Conservation (phyloP, 352 stramenopile genomes). For the Pythium rhizo-oryzae region DNA sequence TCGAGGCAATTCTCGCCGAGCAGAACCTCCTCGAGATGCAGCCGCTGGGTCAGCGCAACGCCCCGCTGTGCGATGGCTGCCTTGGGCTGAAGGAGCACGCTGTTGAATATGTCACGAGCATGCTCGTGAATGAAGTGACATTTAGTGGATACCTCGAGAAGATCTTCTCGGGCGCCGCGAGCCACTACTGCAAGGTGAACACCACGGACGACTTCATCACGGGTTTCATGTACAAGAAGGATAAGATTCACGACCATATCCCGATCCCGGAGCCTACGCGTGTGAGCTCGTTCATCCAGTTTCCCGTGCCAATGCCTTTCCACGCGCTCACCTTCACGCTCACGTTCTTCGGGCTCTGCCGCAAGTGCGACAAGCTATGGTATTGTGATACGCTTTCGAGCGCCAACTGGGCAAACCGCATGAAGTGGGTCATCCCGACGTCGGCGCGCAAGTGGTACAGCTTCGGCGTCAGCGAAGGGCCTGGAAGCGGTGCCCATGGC, state of each 20-base stretch:
- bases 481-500: conserved; percentile 80
- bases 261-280: conserved; percentile 84
- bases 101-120: conserved; percentile 76
- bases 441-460: conserved; percentile 89
- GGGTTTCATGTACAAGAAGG: conserved; percentile 91
- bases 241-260: conserved; percentile 91
- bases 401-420: conserved; percentile 83
- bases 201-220: conserved; percentile 86
- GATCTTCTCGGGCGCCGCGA: conserved; percentile 80
- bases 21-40: conserved; percentile 86
- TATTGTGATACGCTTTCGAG: conserved; percentile 87
- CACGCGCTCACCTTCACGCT: conserved; percentile 87
- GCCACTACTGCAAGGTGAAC: conserved; percentile 85
- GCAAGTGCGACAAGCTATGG: conserved; percentile 89
- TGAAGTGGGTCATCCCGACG: conserved; percentile 91
- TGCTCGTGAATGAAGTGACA: conserved; percentile 58
- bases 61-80: conserved; percentile 79
- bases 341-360: conserved; percentile 83
- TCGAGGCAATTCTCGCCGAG: conserved; percentile 71
- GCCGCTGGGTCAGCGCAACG: conserved; percentile 77
- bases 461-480: conserved; percentile 77
- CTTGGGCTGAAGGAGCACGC: conserved; percentile 81
- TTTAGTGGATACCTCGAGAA: conserved; percentile 84
- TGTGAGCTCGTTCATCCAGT: conserved; percentile 89
- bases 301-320: conserved; percentile 88